Conservation (phyloP, 768 basidiomycete species). For the Mrakia blollopis region DNA sequence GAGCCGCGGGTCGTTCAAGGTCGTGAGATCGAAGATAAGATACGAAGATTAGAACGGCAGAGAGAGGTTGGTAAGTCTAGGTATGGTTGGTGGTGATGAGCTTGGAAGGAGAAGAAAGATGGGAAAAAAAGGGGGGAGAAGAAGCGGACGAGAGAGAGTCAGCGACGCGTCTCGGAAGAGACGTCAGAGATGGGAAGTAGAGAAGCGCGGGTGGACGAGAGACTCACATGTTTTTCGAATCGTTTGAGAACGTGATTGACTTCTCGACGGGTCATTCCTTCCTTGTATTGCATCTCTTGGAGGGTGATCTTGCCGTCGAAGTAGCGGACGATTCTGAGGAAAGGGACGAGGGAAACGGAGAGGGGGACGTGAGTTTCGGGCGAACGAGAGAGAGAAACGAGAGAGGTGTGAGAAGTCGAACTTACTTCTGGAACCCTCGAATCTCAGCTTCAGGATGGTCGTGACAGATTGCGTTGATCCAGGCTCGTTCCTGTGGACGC, state of each 20-base stretch:
- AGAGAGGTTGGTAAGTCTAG: not conserved
- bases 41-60: not conserved
- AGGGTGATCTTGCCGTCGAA: conserved; percentile 88
- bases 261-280: conserved; percentile 17
- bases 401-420: not conserved
- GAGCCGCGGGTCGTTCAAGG: too few relatives aligned
- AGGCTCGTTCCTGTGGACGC: not conserved
- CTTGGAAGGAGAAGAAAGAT: not conserved
- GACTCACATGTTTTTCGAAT: conserved; percentile 25
- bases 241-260: conserved; percentile 15
- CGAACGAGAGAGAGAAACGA: not conserved
- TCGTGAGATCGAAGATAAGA: not conserved
- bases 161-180: not conserved
- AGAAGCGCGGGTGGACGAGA: not conserved
- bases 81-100: conserved; percentile 16
- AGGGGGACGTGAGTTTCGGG: too few relatives aligned
- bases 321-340: conserved; percentile 74
- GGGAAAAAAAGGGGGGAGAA: not conserved
- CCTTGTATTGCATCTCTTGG: conserved; percentile 77
- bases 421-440: conserved; percentile 70
- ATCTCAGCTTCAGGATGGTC: conserved; percentile 39
- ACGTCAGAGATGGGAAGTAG: not conserved
- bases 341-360: not conserved
- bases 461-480: not conserved
- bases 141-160: not conserved